A percentile compares a stretch with the other conserved stretches of the same genome.
phyloP scores from a whole-genome alignment of 2,329 filamentous ascomycete species.

The Aspergillus spinulosporus region DNA sequence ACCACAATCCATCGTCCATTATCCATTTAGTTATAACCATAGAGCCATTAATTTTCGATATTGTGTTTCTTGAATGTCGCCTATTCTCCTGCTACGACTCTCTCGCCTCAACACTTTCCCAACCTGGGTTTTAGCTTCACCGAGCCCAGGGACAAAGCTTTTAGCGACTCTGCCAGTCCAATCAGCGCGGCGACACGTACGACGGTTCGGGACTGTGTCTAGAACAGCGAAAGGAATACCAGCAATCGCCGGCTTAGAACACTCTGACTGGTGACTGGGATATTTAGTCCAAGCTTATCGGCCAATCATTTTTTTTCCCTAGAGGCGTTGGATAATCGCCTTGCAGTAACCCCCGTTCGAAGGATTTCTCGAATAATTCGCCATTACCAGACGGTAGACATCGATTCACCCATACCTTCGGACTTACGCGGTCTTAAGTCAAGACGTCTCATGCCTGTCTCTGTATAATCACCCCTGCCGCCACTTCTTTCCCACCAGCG shows the following conservation, averaged over 20 bases:
- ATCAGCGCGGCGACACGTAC: slow-evolving; percentile 10
- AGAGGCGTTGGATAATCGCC: background rate
- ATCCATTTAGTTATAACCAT: background rate
- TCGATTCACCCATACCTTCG: background rate
- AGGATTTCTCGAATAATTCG: slow-evolving; percentile 13
- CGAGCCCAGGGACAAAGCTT: slow-evolving; percentile 11
- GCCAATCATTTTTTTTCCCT: slow-evolving; percentile 8
- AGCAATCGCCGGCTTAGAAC: background rate
- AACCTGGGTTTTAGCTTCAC: slow-evolving; percentile 12
- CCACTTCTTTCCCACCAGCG: slow-evolving; percentile 32
- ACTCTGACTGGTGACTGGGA: slow-evolving; percentile 11
- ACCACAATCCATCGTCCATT: background rate
- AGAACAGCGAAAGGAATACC: slow-evolving; percentile 6
- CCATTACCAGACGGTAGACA: background rate
- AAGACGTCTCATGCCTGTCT: slow-evolving; percentile 7
- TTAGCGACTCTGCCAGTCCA: slow-evolving; percentile 5
- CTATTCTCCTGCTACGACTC: too few species aligned
- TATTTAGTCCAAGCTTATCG: slow-evolving; percentile 13
- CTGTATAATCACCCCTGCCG: slow-evolving; percentile 40
- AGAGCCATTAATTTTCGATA: background rate
- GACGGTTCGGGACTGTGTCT: background rate
- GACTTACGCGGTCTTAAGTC: slow-evolving; percentile 1
- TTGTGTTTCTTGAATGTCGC: too few species aligned
- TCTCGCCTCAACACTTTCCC: slow-evolving; percentile 13
- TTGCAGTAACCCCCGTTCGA: background rate